These are phyloP conservation scores for Orbilia javanica DNA, from an alignment of 2,329 filamentous ascomycete species.

Conservation along the genomic window DNA sequence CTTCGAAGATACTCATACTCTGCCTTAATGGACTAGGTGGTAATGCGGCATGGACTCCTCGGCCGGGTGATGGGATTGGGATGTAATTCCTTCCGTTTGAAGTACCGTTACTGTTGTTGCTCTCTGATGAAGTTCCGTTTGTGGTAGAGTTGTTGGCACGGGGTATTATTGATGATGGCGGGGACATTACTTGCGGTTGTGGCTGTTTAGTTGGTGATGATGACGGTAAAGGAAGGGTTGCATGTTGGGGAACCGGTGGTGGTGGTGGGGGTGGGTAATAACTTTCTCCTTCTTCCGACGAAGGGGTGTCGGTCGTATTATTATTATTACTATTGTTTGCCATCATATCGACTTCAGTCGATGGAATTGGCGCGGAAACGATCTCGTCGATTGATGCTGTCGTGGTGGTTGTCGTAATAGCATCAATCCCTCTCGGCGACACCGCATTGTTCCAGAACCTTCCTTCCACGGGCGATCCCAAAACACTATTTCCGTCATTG, in stretches of 20 bases:
- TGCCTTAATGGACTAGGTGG: slow-evolving; percentile 55
- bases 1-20: slow-evolving; percentile 56
- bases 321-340: neutral
- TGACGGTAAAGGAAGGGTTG: slow-evolving; percentile 37
- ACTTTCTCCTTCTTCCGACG: slow-evolving; percentile 13
- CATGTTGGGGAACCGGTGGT: slow-evolving; percentile 48
- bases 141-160: neutral
- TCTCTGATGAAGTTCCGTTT: neutral
- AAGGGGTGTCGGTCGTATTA: neutral
- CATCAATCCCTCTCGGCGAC: neutral
- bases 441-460: slow-evolving; percentile 10
- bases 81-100: slow-evolving; percentile 36
- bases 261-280: slow-evolving; percentile 42
- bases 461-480: slow-evolving; percentile 28
- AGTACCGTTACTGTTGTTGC: neutral
- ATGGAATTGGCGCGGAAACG: neutral
- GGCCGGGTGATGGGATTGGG: slow-evolving; percentile 42
- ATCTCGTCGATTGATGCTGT: slow-evolving; percentile 34
- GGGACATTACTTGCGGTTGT: slow-evolving; percentile 46
- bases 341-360: neutral
- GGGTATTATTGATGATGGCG: slow-evolving; percentile 13
- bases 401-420: no score
- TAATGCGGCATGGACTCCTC: slow-evolving; percentile 39
- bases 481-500: slow-evolving; percentile 21
- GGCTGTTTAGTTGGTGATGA: slow-evolving; percentile 28